Percentiles rank a stretch among this genome's conserved stretches.
Conservation (phyloP, 805 yeast species). For the Komagataella ulmi region DNA sequence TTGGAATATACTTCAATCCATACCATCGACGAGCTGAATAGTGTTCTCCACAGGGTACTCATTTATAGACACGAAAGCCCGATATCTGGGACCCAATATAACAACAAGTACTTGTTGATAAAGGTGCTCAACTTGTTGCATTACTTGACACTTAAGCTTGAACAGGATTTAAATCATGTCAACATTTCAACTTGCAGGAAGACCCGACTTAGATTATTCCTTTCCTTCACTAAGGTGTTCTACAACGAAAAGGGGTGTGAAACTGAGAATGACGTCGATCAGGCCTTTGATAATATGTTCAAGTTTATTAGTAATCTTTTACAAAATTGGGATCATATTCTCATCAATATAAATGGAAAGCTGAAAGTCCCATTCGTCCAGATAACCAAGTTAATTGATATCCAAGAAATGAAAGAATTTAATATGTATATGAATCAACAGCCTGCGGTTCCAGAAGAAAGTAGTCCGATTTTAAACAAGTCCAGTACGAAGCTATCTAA, state of each 20-base stretch:
- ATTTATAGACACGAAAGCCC: neutral
- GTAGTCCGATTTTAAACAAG: neutral
- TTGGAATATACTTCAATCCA: neutral
- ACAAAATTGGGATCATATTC: conserved; percentile 9
- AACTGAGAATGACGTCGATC: conserved; percentile 6
- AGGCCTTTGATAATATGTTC: conserved; percentile 12
- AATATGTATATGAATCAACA: neutral
- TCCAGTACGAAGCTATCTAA: neutral
- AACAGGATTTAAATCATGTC: conserved; percentile 10
- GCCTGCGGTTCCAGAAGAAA: neutral
- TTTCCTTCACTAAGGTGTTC: conserved; percentile 17
- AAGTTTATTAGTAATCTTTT: conserved; percentile 12
- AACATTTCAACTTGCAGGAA: conserved; percentile 2
- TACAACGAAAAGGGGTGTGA: neutral
- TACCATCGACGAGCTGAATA: neutral
- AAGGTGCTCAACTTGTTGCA: conserved; percentile 25
- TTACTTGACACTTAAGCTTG: conserved; percentile 10
- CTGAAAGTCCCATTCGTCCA: conserved; percentile 10
- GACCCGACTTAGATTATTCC: conserved; percentile 17
- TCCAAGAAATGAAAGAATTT: neutral
- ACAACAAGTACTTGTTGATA: conserved; percentile 25
- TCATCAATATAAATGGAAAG: conserved; percentile 1
- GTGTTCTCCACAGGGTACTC: conserved; percentile 5
- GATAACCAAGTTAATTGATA: conserved; percentile 1
- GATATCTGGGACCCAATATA: conserved; percentile 7